Evolutionary conservation across 805 yeast genomes (phyloP).

Genomic region (Spathaspora arborariae): DNA sequence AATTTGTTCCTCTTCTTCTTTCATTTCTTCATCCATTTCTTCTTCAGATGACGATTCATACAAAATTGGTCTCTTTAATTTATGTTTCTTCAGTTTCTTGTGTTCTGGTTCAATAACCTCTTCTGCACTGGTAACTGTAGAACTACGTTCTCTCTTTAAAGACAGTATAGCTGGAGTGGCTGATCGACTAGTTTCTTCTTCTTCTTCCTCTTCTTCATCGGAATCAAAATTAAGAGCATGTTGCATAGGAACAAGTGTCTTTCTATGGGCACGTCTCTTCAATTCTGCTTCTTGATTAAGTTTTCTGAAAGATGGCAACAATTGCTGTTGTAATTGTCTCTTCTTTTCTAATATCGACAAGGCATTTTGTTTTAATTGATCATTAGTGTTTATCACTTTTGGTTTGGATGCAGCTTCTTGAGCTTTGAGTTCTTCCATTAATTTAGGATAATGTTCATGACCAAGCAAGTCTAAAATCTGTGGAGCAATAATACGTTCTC

Average conservation of each 20-base stretch:
- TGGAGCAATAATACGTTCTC: constrained; percentile 71
- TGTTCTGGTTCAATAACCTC: constrained; percentile 14
- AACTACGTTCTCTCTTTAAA: constrained; percentile 27
- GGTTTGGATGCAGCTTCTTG: constrained; percentile 21
- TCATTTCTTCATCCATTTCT: constrained; percentile 15
- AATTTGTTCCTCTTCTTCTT: constrained; percentile 20
- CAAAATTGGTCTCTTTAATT: constrained; percentile 23
- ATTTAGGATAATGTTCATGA: constrained; percentile 54
- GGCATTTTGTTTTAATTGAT: constrained; percentile 22
- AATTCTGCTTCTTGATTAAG: constrained; percentile 13
- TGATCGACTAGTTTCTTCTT: constrained; percentile 34
- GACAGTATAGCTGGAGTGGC: constrained; percentile 27
- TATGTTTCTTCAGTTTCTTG: constrained; percentile 24
- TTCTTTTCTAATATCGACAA: constrained; percentile 22
- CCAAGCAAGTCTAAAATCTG: constrained; percentile 57
- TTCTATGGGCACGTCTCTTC: constrained; percentile 24
- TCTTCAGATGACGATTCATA: constrained; percentile 35
- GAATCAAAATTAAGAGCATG: constrained; percentile 48
- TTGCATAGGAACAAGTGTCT: constrained; percentile 45
- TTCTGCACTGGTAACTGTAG: constrained; percentile 18
- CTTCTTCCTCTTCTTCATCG: constrained; percentile 31
- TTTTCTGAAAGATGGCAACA: constrained; percentile 34
- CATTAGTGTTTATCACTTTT: constrained; percentile 13
- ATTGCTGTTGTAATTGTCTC: constrained; percentile 11
- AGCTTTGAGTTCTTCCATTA: constrained; percentile 32